These are phyloP conservation scores for Backusella circina DNA, from an alignment of 192 early-diverging fungal species.

Conservation along the genomic window DNA sequence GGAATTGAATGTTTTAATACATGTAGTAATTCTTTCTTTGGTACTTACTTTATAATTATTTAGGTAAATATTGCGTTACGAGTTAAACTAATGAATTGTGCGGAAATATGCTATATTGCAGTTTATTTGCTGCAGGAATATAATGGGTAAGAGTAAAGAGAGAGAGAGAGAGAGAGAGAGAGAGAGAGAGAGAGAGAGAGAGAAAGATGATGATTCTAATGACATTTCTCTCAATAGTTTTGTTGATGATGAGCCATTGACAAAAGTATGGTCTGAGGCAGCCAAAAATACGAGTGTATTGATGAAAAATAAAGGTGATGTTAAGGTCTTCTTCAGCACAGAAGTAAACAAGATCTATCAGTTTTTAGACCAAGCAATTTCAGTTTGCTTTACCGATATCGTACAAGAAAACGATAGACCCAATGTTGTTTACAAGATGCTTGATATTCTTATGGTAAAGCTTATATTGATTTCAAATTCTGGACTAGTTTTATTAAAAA, in stretches of 20 bases:
- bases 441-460: conserved; percentile 1
- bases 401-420: neutral
- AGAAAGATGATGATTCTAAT: neutral
- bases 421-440: neutral
- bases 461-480: neutral
- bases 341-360: neutral
- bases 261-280: neutral
- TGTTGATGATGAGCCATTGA: neutral
- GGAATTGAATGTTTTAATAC: too few relatives aligned
- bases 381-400: neutral
- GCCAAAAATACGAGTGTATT: neutral
- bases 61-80: neutral
- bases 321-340: neutral
- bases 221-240: neutral
- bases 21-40: too few relatives aligned
- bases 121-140: neutral
- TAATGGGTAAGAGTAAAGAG: neutral
- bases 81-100: neutral
- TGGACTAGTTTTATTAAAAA: neutral
- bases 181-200: neutral
- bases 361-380: neutral
- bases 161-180: neutral
- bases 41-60: neutral
- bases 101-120: neutral
- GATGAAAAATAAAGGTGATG: neutral